Evolutionary conservation across 2,329 filamentous ascomycete species (phyloP).

Genomic region (Lachnum nothofagi): DNA sequence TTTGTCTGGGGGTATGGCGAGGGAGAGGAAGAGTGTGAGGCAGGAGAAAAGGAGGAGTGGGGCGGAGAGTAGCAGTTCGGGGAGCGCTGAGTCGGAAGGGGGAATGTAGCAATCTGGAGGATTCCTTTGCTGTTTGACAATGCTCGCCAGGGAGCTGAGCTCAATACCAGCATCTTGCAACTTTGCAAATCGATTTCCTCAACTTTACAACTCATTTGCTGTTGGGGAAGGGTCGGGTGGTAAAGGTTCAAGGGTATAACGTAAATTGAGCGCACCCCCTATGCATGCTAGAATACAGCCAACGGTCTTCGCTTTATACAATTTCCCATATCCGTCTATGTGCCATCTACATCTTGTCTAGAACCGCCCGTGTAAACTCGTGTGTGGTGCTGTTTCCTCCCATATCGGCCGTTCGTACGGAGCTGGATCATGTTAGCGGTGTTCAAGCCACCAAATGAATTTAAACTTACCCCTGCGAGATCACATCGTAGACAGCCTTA

Average conservation of each 20-base stretch:
- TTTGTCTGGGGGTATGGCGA: too few relatives aligned
- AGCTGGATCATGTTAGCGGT: slow-evolving; percentile 44
- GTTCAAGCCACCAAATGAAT: not conserved
- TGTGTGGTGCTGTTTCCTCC: slow-evolving; percentile 84
- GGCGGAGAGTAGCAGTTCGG: too few relatives aligned
- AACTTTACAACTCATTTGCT: too few relatives aligned
- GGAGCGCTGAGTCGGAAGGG: too few relatives aligned
- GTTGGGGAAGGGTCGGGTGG: too few relatives aligned
- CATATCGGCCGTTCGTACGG: slow-evolving; percentile 91
- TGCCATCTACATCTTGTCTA: slow-evolving; percentile 82
- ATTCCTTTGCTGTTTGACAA: too few relatives aligned
- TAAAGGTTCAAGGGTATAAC: not conserved
- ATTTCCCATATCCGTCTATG: slow-evolving; percentile 17
- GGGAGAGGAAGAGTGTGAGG: too few relatives aligned
- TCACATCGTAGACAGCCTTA: slow-evolving; percentile 71
- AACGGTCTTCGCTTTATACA: slow-evolving; percentile 27
- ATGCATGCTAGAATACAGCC: slow-evolving; percentile 30
- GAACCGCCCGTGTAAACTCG: slow-evolving; percentile 89
- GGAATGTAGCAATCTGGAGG: too few relatives aligned
- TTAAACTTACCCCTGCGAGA: slow-evolving; percentile 80
- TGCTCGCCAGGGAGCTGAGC: too few relatives aligned
- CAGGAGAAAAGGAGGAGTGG: too few relatives aligned
- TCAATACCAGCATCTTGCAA: too few relatives aligned
- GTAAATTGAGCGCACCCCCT: slow-evolving; percentile 16
- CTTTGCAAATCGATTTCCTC: too few relatives aligned